Evolutionary conservation across 2,329 filamentous ascomycete species (phyloP).

Genomic region (Podosphaera leucotricha): DNA sequence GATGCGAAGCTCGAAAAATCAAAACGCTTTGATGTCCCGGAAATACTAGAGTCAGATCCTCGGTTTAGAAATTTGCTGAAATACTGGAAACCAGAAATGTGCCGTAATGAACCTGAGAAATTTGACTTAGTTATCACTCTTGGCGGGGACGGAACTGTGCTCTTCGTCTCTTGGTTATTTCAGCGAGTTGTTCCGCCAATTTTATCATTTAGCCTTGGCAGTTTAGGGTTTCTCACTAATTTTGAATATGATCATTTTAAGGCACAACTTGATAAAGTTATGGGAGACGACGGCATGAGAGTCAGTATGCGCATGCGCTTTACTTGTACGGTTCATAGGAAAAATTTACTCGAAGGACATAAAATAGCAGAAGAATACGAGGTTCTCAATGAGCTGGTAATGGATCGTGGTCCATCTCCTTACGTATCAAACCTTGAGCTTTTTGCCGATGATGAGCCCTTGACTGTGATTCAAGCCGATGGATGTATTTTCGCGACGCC

Average conservation of each 20-base stretch:
- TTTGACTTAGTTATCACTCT: conserved; percentile 86
- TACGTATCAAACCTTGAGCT: conserved; percentile 95
- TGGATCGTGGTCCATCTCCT: conserved; percentile 85
- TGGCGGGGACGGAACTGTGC: conserved; percentile 65
- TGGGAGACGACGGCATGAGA: conserved; percentile 89
- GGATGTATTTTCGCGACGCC: conserved; percentile 96
- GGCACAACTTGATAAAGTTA: conserved; percentile 62
- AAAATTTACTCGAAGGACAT: conserved; percentile 33
- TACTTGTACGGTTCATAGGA: conserved; percentile 86
- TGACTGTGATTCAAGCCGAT: conserved; percentile 90
- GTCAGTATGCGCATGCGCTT: conserved; percentile 97
- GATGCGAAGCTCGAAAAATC: conserved; percentile 79
- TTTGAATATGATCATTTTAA: conserved; percentile 79
- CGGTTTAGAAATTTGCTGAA: conserved; percentile 65
- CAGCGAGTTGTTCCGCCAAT: conserved; percentile 71
- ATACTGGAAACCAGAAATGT: conserved; percentile 93
- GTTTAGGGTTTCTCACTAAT: conserved; percentile 68
- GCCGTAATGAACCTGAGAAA: conserved; percentile 79
- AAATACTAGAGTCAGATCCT: conserved; percentile 48
- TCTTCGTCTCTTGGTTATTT: conserved; percentile 83
- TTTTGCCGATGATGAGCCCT: conserved; percentile 80
- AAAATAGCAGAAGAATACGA: conserved; percentile 88
- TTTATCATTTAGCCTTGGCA: conserved; percentile 63
- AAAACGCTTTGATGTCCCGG: conserved; percentile 61
- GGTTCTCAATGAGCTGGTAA: conserved; percentile 94